Evolutionary conservation across 1,284 basidiomycete genomes (phyloP), one percentile per base, ranked within the genome.

Genomic region (Cutaneotrichosporon spelunceum): DNA sequence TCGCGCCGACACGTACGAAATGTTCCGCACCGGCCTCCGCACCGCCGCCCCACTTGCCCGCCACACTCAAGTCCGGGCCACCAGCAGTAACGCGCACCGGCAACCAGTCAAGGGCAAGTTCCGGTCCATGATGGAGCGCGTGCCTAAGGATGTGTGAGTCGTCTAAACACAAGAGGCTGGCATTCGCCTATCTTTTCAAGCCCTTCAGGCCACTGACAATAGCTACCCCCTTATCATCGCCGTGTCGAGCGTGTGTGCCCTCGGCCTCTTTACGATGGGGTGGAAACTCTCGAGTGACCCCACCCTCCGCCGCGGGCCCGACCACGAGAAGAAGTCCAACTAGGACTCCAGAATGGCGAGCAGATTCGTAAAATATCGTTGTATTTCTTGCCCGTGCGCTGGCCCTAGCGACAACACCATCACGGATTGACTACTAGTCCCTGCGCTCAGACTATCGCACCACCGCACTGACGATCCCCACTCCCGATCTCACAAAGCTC

Each of bases 151-250:
- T 19, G 48, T 49, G 39, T 42, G 19, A 42, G 39, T 49, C 10
- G 26, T 30, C 48, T n/a, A 33, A 33, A 7, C 30, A 33, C 30
- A 7, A 33, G n/a, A n/a, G n/a, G n/a, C n/a, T n/a, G n/a, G n/a
- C n/a, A n/a, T n/a, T n/a, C 45, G 5, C 10, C 45, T 23, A 47
- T 14, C 45, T 2, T 21, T 24, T 4, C 45, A 9, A 23, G 5
- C 4, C 45, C 16, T 21, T 27, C 9, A 27, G 16, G 5, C 27
- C 11, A 21, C 24, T 26, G 24, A 47, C 45, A 7, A 2, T 3
- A 50, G 48, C 4, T 53, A 53, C 52, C 52, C 52, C 52, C 52
- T 53, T 34, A 19, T 53, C 52, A 24, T 36, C 34, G 11, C 26
- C 23, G 33, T 39, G 2, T 27, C 34, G 21, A 2, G 10, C 23